Evolutionary conservation across 805 yeast species (phyloP).

Genomic region (Starmerella potacharoeniae): DNA sequence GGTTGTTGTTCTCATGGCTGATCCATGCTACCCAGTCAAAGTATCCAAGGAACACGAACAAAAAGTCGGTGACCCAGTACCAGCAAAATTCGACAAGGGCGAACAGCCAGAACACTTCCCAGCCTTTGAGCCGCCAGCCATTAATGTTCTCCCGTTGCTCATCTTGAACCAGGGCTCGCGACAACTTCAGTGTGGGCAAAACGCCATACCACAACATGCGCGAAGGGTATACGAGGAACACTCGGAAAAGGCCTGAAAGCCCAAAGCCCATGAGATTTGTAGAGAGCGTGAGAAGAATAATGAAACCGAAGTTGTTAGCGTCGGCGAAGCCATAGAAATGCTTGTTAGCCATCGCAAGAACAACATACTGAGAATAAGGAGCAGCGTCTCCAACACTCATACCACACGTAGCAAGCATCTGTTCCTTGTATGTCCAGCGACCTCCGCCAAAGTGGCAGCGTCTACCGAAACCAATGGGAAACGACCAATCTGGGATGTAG

Average conservation of each 20-base stretch:
- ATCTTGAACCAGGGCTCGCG: slow-evolving; percentile 34
- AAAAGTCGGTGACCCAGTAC: slow-evolving; percentile 59
- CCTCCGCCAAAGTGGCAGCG: slow-evolving; percentile 43
- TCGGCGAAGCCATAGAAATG: slow-evolving; percentile 5
- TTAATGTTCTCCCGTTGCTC: slow-evolving; percentile 29
- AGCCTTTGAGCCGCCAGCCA: slow-evolving; percentile 50
- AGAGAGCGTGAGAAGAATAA: slow-evolving; percentile 41
- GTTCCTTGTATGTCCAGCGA: slow-evolving; percentile 30
- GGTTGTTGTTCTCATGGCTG: slow-evolving; percentile 37
- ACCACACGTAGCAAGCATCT: slow-evolving; percentile 18
- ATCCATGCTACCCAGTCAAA: slow-evolving; percentile 60
- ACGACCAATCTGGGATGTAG: slow-evolving; percentile 17
- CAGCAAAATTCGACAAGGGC: slow-evolving; percentile 40
- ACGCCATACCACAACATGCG: slow-evolving; percentile 44
- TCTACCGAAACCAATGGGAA: slow-evolving; percentile 12
- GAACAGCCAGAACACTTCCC: slow-evolving; percentile 37
- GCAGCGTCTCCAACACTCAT: slow-evolving; percentile 23
- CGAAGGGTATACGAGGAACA: slow-evolving; percentile 44
- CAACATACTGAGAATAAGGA: slow-evolving; percentile 8
- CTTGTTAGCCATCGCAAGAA: slow-evolving; percentile 11
- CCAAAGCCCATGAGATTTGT: slow-evolving; percentile 58
- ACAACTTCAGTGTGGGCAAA: slow-evolving; percentile 40
- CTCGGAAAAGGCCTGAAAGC: slow-evolving; percentile 53
- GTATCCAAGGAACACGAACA: slow-evolving; percentile 48
- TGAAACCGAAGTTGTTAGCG: slow-evolving; percentile 37